These are phyloP conservation scores for Cinnamomum chago DNA, from an alignment of 164 flowering plant genomes.

Conservation along the genomic window DNA sequence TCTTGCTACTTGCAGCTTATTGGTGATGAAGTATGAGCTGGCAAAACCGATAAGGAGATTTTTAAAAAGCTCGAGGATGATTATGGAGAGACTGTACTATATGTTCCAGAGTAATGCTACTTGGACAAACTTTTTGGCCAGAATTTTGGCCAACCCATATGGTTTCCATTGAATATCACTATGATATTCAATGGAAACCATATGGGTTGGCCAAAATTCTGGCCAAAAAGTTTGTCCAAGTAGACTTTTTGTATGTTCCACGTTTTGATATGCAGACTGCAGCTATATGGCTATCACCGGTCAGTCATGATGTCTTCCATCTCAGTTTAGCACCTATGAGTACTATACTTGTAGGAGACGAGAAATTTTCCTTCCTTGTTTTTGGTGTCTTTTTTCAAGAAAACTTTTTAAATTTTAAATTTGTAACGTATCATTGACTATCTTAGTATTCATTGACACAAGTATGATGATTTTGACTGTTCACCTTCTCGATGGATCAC, in stretches of 20 bases:
- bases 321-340: too few species aligned
- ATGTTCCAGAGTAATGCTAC: too few species aligned
- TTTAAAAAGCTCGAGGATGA: slow-evolving; percentile 79
- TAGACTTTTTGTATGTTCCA: too few species aligned
- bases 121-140: too few species aligned
- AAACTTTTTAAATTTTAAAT: neutral
- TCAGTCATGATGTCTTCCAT: slow-evolving; percentile 23
- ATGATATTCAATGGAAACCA: too few species aligned
- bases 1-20: slow-evolving; percentile 45
- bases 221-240: too few species aligned
- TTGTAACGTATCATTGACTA: neutral
- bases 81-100: slow-evolving; percentile 89
- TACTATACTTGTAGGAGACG: neutral
- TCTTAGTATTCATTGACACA: neutral
- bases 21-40: slow-evolving; percentile 81
- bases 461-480: neutral
- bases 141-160: too few species aligned
- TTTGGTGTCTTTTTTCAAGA: too few species aligned
- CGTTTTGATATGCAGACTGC: slow-evolving; percentile 90
- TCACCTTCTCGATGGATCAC: neutral
- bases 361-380: neutral
- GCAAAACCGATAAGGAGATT: slow-evolving; percentile 82
- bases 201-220: too few species aligned
- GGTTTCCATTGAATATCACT: too few species aligned
- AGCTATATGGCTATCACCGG: slow-evolving; percentile 94